Base-by-base conservation (phyloP, 768 basidiomycete species). In the Naganishia kalamii region DNA sequence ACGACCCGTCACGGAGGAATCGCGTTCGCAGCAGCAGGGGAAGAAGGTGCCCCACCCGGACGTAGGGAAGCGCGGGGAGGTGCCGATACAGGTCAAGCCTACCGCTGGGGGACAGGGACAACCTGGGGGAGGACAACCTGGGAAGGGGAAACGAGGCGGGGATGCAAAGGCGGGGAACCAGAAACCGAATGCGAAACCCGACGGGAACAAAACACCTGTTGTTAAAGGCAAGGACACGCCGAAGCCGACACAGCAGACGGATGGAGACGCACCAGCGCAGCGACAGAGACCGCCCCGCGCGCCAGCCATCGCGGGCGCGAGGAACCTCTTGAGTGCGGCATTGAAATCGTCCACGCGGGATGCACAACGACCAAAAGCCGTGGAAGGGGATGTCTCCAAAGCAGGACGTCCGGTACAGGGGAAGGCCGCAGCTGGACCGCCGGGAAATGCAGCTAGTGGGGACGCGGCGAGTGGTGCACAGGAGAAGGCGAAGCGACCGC, bases 261-360 rank as follows among this genome's bases (percentile, higher is more conserved):
- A 32, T 11, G 29, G 13, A 30, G 51, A 29, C 30, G 51, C 1
- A 4, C 7, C 54, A 7, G 6, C 43, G 43, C 21, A 35, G 23
- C 54, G 40, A 57, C 13, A n/a, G 27, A 35, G 35, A 23, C 54
- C 35, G 23, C n/a, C 19, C 1, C 54, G 54, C 1, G 33, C 35
- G 19, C 21, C 21, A 4, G 37, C 23, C 17, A 19, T 40, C 12
- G 21, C 27, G 21, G 54, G 54, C 8, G 54, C 21, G 21, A 40
- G 21, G 23, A 57, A 57, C 35, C 37, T 57, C n/a, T 37, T 57
- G 12, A 32, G 35, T 25, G 54, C 54, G 1, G 54, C 54, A 7
- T 27, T 57, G 21, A 57, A 57, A 27, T 57, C 54, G 11, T 57
- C 54, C 3, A 57, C 35, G 27, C 33, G 54, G 21, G 54, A 57